Evolutionary conservation across 345 rosid genomes (phyloP).

Genomic region (Passiflora organensis): DNA sequence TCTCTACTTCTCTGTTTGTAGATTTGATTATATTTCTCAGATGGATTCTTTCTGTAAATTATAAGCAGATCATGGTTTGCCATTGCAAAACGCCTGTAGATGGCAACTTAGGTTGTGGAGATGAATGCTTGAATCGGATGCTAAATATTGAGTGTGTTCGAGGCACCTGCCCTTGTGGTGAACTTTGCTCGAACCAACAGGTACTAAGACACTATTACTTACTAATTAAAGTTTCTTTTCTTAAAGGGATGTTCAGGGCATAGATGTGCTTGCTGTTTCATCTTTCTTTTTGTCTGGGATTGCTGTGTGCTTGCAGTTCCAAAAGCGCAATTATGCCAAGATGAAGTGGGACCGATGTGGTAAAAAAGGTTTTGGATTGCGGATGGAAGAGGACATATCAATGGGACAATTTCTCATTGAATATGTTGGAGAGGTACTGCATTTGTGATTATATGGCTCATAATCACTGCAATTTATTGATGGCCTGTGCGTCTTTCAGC

Average conservation of each 20-base stretch:
- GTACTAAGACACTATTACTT: constrained; percentile 26
- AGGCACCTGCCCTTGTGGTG: constrained; percentile 92
- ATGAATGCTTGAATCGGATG: constrained; percentile 94
- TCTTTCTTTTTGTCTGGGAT: too few species aligned
- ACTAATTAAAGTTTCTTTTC: neutral
- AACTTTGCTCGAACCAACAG: constrained; percentile 94
- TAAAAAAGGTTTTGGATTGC: constrained; percentile 94
- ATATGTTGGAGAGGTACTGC: constrained; percentile 91
- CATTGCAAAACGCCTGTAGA: constrained; percentile 66
- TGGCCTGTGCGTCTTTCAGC: neutral
- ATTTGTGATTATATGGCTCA: too few species aligned
- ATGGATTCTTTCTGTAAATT: constrained; percentile 1
- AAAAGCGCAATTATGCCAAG: constrained; percentile 65
- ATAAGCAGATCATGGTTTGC: constrained; percentile 87
- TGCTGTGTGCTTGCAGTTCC: constrained; percentile 59
- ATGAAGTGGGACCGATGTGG: constrained; percentile 76
- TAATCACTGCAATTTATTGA: too few species aligned
- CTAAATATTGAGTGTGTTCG: constrained; percentile 93
- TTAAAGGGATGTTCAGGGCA: too few species aligned
- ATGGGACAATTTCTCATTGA: constrained; percentile 87
- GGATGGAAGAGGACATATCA: constrained; percentile 58
- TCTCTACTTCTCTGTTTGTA: too few species aligned
- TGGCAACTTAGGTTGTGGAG: constrained; percentile 77
- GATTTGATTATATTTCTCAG: neutral
- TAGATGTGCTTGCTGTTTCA: too few species aligned